phyloP scores from a whole-genome alignment of 2,329 filamentous ascomycete species.

The Lachnum nothofagi region DNA sequence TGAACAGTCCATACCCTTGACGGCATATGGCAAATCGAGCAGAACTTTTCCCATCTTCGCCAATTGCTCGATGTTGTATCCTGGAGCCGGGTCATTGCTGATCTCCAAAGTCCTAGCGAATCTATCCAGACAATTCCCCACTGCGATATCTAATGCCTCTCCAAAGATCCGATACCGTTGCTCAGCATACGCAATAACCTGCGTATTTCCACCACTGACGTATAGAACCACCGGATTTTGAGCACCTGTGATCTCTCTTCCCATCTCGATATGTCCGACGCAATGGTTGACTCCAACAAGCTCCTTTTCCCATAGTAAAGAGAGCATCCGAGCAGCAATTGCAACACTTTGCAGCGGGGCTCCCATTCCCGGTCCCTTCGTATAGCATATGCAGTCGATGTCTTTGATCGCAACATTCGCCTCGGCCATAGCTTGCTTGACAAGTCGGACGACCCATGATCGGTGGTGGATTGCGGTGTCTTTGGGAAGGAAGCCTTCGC shows the following conservation, averaged over 20 bases:
- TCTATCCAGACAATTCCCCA: conserved; percentile 93
- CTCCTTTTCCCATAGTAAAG: conserved; percentile 79
- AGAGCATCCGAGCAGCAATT: conserved; percentile 74
- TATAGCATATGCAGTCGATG: conserved; percentile 92
- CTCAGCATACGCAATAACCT: conserved; percentile 94
- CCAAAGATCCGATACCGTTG: conserved; percentile 96
- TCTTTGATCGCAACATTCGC: conserved; percentile 59
- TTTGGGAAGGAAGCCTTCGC: conserved; percentile 91
- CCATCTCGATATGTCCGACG: conserved; percentile 99
- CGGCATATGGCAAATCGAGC: conserved; percentile 86
- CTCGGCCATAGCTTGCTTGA: conserved; percentile 70
- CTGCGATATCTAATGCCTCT: conserved; percentile 93
- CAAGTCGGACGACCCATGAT: conserved; percentile 73
- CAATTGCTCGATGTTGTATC: conserved; percentile 96
- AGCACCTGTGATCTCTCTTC: conserved; percentile 83
- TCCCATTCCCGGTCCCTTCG: conserved; percentile 93
- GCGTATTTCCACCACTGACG: conserved; percentile 91
- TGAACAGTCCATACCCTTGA: conserved; percentile 98
- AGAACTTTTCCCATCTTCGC: conserved; percentile 68
- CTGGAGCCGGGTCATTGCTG: conserved; percentile 91
- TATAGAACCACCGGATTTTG: conserved; percentile 91
- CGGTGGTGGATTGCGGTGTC: conserved; percentile 94
- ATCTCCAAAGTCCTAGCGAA: conserved; percentile 90
- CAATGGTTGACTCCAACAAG: conserved; percentile 96
- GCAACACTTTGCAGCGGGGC: conserved; percentile 84